Base-by-base conservation (phyloP, 192 early-diverging fungal genomes). In the Coemansia aciculifera region DNA sequence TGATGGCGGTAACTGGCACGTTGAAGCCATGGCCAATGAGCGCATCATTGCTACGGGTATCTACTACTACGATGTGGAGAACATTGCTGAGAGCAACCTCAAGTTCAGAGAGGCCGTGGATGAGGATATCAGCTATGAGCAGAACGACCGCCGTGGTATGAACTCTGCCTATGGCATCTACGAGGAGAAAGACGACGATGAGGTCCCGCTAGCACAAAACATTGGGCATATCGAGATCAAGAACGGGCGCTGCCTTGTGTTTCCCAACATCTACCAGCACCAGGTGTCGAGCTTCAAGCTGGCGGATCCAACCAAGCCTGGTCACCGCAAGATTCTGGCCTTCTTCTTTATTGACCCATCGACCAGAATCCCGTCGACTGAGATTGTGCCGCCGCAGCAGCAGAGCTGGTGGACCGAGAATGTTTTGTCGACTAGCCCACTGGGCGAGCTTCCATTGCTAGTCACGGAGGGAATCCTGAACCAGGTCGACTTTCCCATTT, bases 211-310 rank as follows among this genome's bases (percentile, higher is more conserved):
- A 8, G 68, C 71, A 0, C 89, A 91, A 51, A 31, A 64, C 12
- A 66, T 75, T 73, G 89, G 73, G 5, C 65, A 70, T 1, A 68
- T 88, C 17, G 75, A 82, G 19, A 81, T 83, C 21, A 61, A 62
- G 44, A 66, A 85, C 60, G 88, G 87, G 12, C 88, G 90, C 17
- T 85, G 84, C 65, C 66, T 92, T 31, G 88, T 84, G 27, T 94
- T 92, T 67, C 89, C 90, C 7, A 94, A 94, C 77, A 66, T 76
- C 19, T 86, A 85, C 60, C 92, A 92, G 78, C 91, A 94, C 73
- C 65, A 81, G 23, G 86, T 91, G 2, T 79, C 82, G 7, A 79
- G 84, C 0, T 91, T 94, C 67, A 64, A 73, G 59, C 81, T 93
- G 24, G 70, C 57, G 6, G 89, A 92, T 52, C 75, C 72, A 34